Evolutionary conservation across 768 basidiomycete genomes (phyloP).

Genomic region (Leucocoprinus birnbaumii): DNA sequence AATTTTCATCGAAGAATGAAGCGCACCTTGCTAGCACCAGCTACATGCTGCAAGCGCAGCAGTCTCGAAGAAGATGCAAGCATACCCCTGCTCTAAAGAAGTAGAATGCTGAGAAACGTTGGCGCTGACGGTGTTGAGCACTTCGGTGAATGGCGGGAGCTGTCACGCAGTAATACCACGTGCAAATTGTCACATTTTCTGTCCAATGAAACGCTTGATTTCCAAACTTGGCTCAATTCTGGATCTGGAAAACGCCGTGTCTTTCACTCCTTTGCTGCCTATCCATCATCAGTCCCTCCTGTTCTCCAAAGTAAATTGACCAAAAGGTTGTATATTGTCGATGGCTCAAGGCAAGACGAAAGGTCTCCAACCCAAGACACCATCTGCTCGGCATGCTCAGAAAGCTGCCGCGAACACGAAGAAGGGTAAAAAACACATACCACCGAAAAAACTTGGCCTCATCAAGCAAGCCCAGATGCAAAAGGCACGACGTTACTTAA

Average conservation of each 20-base stretch:
- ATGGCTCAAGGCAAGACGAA: conserved; percentile 92
- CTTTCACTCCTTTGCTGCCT: too few relatives aligned
- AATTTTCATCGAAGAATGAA: conserved; percentile 1
- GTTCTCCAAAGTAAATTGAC: too few relatives aligned
- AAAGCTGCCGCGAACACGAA: conserved; percentile 71
- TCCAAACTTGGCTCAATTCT: too few relatives aligned
- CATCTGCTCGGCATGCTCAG: conserved; percentile 53
- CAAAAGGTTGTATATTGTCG: background rate
- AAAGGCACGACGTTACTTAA: conserved; percentile 47
- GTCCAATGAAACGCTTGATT: background rate
- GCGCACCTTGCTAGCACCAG: conserved; percentile 45
- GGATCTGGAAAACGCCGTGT: too few relatives aligned
- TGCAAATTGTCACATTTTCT: conserved; percentile 9
- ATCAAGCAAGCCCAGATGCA: conserved; percentile 78
- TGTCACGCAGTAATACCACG: conserved; percentile 31
- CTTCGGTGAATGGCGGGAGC: conserved; percentile 42
- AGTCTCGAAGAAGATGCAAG: conserved; percentile 45
- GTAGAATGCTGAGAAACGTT: conserved; percentile 17
- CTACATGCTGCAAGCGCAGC: conserved; percentile 51
- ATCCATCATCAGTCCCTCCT: too few relatives aligned
- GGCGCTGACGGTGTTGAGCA: conserved; percentile 16
- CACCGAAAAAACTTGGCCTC: conserved; percentile 76
- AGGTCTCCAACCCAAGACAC: conserved; percentile 58
- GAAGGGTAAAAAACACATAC: conserved; percentile 75
- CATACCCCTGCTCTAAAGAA: conserved; percentile 25